These are phyloP conservation scores for Dioscorea cayenensis DNA, from an alignment of 116 monocot species.

Conservation along the genomic window DNA sequence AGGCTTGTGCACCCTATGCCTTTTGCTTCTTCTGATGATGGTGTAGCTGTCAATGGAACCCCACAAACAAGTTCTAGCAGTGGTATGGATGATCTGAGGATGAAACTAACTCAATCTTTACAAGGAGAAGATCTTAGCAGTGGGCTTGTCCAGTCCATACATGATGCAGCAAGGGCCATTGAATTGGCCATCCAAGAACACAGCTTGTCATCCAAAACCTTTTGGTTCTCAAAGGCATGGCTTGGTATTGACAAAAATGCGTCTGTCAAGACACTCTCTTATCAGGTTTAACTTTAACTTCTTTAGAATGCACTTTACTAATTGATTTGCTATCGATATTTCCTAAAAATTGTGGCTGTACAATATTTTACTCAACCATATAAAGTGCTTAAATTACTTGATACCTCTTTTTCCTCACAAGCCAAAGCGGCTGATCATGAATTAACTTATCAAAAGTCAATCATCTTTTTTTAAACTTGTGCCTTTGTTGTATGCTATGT, in stretches of 20 bases:
- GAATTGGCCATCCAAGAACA: slow-evolving; percentile 72
- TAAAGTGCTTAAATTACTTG: too few species aligned
- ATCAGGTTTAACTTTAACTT: slow-evolving; percentile 50
- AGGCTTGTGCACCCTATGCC: slow-evolving; percentile 15
- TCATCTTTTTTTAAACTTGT: too few species aligned
- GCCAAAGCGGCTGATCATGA: too few species aligned
- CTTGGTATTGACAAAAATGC: slow-evolving; percentile 77
- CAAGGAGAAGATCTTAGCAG: slow-evolving; percentile 53
- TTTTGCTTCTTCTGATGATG: slow-evolving; percentile 58
- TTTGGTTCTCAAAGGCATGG: slow-evolving; percentile 89
- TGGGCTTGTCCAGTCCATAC: slow-evolving; percentile 68
- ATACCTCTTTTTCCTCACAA: too few species aligned
- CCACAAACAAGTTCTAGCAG: slow-evolving; percentile 36
- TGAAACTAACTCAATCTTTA: slow-evolving; percentile 45
- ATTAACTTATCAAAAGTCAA: too few species aligned
- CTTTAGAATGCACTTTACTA: neutral
- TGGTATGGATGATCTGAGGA: slow-evolving; percentile 47
- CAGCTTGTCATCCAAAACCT: slow-evolving; percentile 39
- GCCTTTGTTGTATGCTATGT: too few species aligned
- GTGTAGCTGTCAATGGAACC: slow-evolving; percentile 51
- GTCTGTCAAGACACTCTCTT: slow-evolving; percentile 81
- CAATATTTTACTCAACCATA: too few species aligned
- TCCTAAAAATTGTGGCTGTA: too few species aligned
- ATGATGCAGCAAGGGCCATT: slow-evolving; percentile 83
- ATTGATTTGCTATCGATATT: too few species aligned